A percentile compares a stretch with the other conserved stretches of the same genome.
Conservation (phyloP, 2,329 filamentous ascomycete genomes). For the Fusarium miscanthi region DNA sequence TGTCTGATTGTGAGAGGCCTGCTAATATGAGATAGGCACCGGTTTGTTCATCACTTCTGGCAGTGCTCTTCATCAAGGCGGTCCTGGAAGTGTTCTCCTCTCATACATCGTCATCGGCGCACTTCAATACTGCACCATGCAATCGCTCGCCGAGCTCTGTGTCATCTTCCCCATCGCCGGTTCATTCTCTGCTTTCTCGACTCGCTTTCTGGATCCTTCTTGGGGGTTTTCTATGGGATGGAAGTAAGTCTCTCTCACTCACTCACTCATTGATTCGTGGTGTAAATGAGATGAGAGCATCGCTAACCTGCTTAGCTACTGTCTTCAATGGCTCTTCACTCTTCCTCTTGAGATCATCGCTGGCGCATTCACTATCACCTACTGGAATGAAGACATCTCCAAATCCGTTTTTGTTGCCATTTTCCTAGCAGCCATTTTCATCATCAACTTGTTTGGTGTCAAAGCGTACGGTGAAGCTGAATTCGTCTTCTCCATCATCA, state of each 20-base stretch:
- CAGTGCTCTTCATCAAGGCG: constrained; percentile 74
- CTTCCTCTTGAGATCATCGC: constrained; percentile 89
- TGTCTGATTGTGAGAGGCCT: not conserved
- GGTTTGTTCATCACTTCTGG: constrained; percentile 90
- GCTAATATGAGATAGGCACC: constrained; percentile 64
- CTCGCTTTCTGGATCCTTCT: constrained; percentile 91
- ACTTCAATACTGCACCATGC: constrained; percentile 93
- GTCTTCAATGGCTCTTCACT: constrained; percentile 86
- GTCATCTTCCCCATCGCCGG: constrained; percentile 91
- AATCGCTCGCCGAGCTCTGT: constrained; percentile 90
- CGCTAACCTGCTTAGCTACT: constrained; percentile 67
- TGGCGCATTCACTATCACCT: constrained; percentile 84
- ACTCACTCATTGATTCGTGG: too few relatives aligned
- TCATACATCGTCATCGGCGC: constrained; percentile 81
- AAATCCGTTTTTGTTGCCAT: constrained; percentile 84
- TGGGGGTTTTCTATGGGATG: constrained; percentile 97
- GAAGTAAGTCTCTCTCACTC: constrained; percentile 70
- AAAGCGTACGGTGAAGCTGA: constrained; percentile 93
- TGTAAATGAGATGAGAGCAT: not conserved
- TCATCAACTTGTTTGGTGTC: constrained; percentile 89
- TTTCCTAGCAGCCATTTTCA: constrained; percentile 79
- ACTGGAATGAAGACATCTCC: constrained; percentile 75
- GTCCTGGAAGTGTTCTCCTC: constrained; percentile 80
- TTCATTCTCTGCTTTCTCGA: constrained; percentile 92
- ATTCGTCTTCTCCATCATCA: constrained; percentile 87